Evolutionary conservation across 23 red algal species (phyloP).

Genomic region (Pyropia yezoensis): DNA sequence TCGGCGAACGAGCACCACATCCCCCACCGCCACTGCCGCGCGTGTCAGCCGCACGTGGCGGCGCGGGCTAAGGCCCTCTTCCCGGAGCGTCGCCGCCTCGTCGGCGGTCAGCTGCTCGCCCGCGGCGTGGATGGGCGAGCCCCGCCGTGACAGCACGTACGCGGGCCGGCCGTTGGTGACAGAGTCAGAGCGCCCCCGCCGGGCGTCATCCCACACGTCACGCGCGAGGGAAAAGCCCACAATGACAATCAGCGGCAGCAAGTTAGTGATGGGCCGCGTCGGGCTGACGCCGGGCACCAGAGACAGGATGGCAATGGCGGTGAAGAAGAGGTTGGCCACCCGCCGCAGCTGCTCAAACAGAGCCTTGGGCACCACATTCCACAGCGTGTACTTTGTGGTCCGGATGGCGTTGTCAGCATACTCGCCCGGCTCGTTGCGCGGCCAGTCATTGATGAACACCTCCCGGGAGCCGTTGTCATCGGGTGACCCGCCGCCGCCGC

Average conservation of each 20-base stretch:
- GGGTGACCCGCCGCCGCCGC: no score
- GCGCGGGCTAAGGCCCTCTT: slow-evolving; percentile 17
- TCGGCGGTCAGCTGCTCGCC: no score
- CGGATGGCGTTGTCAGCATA: slow-evolving; percentile 59
- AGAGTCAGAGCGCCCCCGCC: slow-evolving; percentile 30
- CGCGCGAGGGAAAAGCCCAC: slow-evolving; percentile 71
- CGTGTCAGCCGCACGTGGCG: slow-evolving; percentile 16
- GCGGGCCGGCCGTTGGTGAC: slow-evolving; percentile 31
- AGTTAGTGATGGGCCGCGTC: slow-evolving; percentile 41
- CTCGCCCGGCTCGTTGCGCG: neutral
- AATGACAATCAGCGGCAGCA: slow-evolving; percentile 72
- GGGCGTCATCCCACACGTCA: slow-evolving; percentile 76
- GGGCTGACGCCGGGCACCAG: slow-evolving; percentile 78
- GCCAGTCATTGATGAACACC: neutral
- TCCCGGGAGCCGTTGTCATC: no score
- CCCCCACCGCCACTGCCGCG: slow-evolving; percentile 49
- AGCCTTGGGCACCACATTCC: slow-evolving; percentile 66
- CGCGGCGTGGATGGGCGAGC: no score
- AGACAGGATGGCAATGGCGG: slow-evolving; percentile 59
- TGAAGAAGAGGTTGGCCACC: slow-evolving; percentile 75
- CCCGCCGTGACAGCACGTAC: neutral
- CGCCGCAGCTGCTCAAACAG: slow-evolving; percentile 83
- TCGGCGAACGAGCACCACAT: slow-evolving; percentile 48
- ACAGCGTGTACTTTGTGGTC: slow-evolving; percentile 69
- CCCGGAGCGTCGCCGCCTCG: neutral